phyloP scores from a whole-genome alignment of 2,329 filamentous ascomycete species.

The Neospermospora avenae region DNA sequence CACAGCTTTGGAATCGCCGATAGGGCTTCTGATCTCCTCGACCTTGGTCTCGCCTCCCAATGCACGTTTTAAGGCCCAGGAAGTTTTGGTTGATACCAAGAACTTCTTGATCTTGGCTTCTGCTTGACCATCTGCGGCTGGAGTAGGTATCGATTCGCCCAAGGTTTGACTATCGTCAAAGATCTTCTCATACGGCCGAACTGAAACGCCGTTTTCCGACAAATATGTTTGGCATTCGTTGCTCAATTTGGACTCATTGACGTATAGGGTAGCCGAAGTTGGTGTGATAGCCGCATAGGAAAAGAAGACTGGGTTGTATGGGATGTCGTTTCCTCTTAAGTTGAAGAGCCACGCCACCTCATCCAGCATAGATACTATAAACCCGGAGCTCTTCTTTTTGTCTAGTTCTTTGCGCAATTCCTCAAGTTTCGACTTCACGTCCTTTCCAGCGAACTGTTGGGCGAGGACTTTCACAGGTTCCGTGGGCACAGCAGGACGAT shows the following conservation, averaged over 20 bases:
- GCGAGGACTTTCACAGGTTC: constrained; percentile 72
- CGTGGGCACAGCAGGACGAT: constrained; percentile 70
- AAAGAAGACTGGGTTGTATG: constrained; percentile 98
- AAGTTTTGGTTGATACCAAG: constrained; percentile 81
- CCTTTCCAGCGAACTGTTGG: constrained; percentile 75
- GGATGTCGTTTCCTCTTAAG: constrained; percentile 88
- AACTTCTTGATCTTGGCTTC: constrained; percentile 55
- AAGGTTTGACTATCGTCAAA: constrained; percentile 73
- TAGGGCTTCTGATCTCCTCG: constrained; percentile 81
- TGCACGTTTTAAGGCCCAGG: constrained; percentile 86
- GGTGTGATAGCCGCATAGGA: constrained; percentile 89
- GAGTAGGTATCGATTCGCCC: constrained; percentile 42
- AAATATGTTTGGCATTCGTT: constrained; percentile 68
- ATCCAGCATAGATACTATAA: constrained; percentile 92
- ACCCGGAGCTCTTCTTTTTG: constrained; percentile 83
- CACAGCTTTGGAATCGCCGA: constrained; percentile 87
- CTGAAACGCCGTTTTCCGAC: constrained; percentile 61
- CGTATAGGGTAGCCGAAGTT: constrained; percentile 72
- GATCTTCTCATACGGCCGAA: constrained; percentile 80
- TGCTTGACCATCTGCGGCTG: constrained; percentile 36
- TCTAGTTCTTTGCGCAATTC: constrained; percentile 88
- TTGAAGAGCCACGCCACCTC: constrained; percentile 99
- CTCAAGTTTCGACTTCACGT: constrained; percentile 75
- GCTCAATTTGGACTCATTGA: constrained; percentile 76
- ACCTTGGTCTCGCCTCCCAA: constrained; percentile 83